Evolutionary conservation across 2,329 filamentous ascomycete species (phyloP).

Genomic region (Monosporascus sp.): DNA sequence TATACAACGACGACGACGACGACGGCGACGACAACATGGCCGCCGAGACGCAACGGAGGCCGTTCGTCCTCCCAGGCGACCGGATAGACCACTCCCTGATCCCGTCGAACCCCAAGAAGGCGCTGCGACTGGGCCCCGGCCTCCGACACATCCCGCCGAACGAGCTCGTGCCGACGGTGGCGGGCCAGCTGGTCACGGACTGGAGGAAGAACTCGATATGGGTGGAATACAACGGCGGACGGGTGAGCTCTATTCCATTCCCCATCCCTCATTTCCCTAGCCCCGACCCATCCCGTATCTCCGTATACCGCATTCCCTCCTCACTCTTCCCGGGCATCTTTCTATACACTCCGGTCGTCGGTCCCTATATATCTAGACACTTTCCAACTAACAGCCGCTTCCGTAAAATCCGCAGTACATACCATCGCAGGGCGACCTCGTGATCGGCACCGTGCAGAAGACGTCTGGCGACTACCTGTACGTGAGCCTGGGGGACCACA

Average conservation of each 20-base stretch:
- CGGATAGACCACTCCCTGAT: slow-evolving; percentile 59
- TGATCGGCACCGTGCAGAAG: slow-evolving; percentile 80
- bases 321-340: no score
- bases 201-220: slow-evolving; percentile 70
- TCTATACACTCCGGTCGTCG: no score
- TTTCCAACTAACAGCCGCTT: slow-evolving; percentile 21
- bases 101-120: slow-evolving; percentile 61
- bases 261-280: neutral
- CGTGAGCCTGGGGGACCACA: slow-evolving; percentile 66
- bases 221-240: slow-evolving; percentile 65
- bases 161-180: slow-evolving; percentile 63
- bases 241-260: slow-evolving; percentile 44
- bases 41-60: slow-evolving; percentile 35
- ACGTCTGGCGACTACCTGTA: slow-evolving; percentile 72
- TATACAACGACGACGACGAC: neutral
- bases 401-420: slow-evolving; percentile 58
- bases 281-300: neutral
- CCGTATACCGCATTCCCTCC: no score
- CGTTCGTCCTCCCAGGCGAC: slow-evolving; percentile 78
- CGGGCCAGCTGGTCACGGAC: slow-evolving; percentile 63
- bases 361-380: slow-evolving; percentile 1
- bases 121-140: slow-evolving; percentile 78
- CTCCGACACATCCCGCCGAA: slow-evolving; percentile 76
- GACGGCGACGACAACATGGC: slow-evolving; percentile 39
- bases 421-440: slow-evolving; percentile 74